phyloP scores from a whole-genome alignment of 495 filamentous ascomycete species.

The Lepraria neglecta region DNA sequence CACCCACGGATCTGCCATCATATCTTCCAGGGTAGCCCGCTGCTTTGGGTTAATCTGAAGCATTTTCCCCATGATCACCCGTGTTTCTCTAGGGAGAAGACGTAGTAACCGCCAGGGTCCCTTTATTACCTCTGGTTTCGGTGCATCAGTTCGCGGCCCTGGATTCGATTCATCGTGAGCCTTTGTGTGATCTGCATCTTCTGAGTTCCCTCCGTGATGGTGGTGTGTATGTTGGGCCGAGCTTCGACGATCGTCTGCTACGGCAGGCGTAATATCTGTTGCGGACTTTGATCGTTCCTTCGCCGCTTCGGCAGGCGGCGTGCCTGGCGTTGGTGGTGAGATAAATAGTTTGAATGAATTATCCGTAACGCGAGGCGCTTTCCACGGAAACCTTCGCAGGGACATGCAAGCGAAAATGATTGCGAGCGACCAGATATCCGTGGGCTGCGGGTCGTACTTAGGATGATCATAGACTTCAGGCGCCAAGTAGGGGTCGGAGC shows the following conservation, averaged over 20 bases:
- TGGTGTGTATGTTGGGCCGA: conserved; percentile 29
- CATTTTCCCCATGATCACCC: conserved; percentile 88
- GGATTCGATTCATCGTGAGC: conserved; percentile 39
- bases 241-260: conserved; percentile 19
- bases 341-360: conserved; percentile 93
- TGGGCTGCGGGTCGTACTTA: conserved; percentile 89
- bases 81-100: conserved; percentile 80
- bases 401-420: conserved; percentile 99
- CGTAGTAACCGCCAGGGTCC: conserved; percentile 92
- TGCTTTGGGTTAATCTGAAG: conserved; percentile 80
- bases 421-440: conserved; percentile 95
- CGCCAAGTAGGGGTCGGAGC: conserved; percentile 94
- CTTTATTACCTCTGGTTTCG: conserved; percentile 70
- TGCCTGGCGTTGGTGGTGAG: conserved; percentile 56
- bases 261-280: conserved; percentile 8
- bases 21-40: conserved; percentile 76
- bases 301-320: conserved; percentile 40
- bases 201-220: conserved; percentile 23
- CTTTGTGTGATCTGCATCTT: conserved; percentile 28
- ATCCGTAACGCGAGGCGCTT: conserved; percentile 83
- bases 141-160: conserved; percentile 23
- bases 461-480: conserved; percentile 93
- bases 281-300: conserved; percentile 29
- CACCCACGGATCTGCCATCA: conserved; percentile 87
- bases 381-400: conserved; percentile 93